phyloP scores from a whole-genome alignment of 768 basidiomycete genomes.

The Collybiopsis luxurians region DNA sequence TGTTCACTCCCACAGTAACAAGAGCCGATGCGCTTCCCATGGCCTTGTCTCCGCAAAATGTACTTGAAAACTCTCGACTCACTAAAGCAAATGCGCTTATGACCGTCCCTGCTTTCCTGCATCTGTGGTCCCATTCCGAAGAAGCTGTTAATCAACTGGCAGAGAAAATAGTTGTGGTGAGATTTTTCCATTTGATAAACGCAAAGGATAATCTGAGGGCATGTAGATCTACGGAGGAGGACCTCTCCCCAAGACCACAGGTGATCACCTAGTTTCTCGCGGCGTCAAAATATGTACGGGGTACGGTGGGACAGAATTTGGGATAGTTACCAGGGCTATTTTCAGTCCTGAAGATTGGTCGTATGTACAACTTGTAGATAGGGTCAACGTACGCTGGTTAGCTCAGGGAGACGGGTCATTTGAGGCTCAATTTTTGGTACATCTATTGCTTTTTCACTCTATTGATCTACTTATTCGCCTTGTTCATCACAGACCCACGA shows the following conservation, averaged over 20 bases:
- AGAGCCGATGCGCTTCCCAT: slow-evolving; percentile 16
- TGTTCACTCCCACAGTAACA: not conserved
- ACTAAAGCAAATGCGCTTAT: slow-evolving; percentile 13
- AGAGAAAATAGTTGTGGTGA: slow-evolving; percentile 14
- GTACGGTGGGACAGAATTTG: slow-evolving; percentile 22
- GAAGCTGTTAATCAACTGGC: slow-evolving; percentile 15
- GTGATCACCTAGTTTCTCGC: slow-evolving; percentile 14
- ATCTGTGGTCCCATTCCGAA: slow-evolving; percentile 18
- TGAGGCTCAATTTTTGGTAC: slow-evolving; percentile 9
- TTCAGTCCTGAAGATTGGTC: slow-evolving; percentile 15
- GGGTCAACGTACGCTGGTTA: not conserved
- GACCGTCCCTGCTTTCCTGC: slow-evolving; percentile 23
- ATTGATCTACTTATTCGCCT: not conserved
- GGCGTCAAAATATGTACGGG: slow-evolving; percentile 11
- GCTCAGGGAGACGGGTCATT: slow-evolving; percentile 6
- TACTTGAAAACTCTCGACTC: slow-evolving; percentile 18
- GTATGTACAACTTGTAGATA: not conserved
- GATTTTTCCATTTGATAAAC: not conserved
- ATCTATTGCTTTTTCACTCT: not conserved
- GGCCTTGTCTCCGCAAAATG: slow-evolving; percentile 25
- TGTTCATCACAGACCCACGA: slow-evolving; percentile 20
- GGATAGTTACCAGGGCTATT: slow-evolving; percentile 7
- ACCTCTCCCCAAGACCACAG: slow-evolving; percentile 2
- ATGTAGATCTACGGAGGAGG: slow-evolving; percentile 3
- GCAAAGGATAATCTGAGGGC: not conserved